Evolutionary conservation across 2,329 filamentous ascomycete genomes (phyloP).

Genomic region (Monascus ruber): DNA sequence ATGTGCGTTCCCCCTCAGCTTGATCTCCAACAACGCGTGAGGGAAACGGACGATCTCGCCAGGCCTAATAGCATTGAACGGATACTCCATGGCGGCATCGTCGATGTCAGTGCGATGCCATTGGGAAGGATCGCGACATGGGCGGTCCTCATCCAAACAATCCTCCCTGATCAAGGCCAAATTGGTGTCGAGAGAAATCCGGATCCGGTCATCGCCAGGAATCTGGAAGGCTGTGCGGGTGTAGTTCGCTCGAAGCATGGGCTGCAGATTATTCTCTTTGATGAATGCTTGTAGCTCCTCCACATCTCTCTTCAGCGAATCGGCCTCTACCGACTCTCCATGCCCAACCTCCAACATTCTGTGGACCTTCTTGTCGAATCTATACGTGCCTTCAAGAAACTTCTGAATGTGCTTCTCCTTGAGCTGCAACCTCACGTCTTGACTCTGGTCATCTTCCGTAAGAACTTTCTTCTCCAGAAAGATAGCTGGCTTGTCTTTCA

Average conservation of each 20-base stretch:
- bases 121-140: conserved; percentile 73
- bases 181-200: conserved; percentile 87
- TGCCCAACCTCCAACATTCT: conserved; percentile 73
- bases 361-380: conserved; percentile 78
- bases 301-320: conserved; percentile 60
- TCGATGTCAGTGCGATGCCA: conserved; percentile 95
- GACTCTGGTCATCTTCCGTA: conserved; percentile 61
- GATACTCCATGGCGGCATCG: conserved; percentile 67
- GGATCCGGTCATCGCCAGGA: conserved; percentile 76
- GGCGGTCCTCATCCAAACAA: conserved; percentile 66
- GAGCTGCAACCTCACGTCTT: conserved; percentile 69
- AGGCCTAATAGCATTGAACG: conserved; percentile 76
- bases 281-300: conserved; percentile 71
- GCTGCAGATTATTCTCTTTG: conserved; percentile 63
- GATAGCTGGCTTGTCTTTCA: conserved; percentile 68
- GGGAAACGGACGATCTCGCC: conserved; percentile 88
- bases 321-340: conserved; percentile 53
- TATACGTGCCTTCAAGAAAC: conserved; percentile 78
- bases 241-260: conserved; percentile 84
- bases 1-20: conserved; percentile 54
- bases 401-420: conserved; percentile 90
- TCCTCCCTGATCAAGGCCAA: conserved; percentile 73
- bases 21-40: conserved; percentile 84
- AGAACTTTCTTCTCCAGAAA: conserved; percentile 83
- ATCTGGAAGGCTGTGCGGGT: conserved; percentile 93